These are phyloP conservation scores for Trametes sanguinea DNA, from an alignment of 768 basidiomycete genomes.

Conservation along the genomic window DNA sequence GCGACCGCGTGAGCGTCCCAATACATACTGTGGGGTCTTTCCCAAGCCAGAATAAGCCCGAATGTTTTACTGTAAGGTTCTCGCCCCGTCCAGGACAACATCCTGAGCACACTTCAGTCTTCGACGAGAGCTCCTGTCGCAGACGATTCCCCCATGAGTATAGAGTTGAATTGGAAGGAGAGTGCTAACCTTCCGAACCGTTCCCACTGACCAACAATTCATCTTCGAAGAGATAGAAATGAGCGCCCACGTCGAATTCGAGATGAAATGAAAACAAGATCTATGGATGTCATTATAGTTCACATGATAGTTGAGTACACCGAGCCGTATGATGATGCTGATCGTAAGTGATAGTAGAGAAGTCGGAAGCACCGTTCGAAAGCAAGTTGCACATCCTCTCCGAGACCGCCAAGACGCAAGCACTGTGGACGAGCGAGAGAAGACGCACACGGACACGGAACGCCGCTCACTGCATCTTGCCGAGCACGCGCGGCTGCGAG, in stretches of 20 bases:
- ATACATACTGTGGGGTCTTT: too few species aligned
- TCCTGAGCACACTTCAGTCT: too few species aligned
- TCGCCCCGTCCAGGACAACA: too few species aligned
- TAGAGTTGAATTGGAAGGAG: too few species aligned
- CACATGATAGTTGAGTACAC: constrained; percentile 15
- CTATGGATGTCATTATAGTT: constrained; percentile 16
- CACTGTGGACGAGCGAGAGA: constrained; percentile 2
- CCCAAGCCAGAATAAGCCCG: too few species aligned
- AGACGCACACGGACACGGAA: neutral
- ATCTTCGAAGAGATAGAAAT: too few species aligned
- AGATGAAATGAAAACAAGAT: neutral
- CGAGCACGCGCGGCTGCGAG: constrained; percentile 78
- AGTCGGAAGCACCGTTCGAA: constrained; percentile 4
- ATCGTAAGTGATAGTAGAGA: neutral
- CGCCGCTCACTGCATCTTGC: constrained; percentile 33
- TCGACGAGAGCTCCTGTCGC: too few species aligned
- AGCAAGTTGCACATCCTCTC: neutral
- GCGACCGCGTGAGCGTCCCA: too few species aligned
- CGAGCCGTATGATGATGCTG: constrained; percentile 5
- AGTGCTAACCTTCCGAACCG: too few species aligned
- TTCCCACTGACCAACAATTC: too few species aligned
- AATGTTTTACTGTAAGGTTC: too few species aligned
- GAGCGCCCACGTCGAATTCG: neutral
- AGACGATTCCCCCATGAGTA: too few species aligned
- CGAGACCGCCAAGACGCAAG: neutral